Evolutionary conservation across 768 basidiomycete genomes (phyloP).

Genomic region (Cubamyces sp.): DNA sequence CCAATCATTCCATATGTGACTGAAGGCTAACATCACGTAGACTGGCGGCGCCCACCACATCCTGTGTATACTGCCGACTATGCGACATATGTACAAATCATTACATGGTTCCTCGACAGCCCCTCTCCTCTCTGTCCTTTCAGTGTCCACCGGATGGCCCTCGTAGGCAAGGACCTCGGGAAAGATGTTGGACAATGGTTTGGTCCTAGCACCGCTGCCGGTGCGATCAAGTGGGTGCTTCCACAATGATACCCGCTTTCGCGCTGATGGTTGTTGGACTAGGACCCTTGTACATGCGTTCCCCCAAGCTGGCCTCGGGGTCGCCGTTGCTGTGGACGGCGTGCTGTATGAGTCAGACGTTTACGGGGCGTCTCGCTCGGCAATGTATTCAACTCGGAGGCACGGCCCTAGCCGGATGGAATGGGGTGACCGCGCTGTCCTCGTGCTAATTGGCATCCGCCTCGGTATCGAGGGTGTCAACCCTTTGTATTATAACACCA

Average conservation of each 20-base stretch:
- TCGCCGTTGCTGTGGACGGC: slow-evolving; percentile 82
- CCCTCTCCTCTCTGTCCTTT: slow-evolving; percentile 86
- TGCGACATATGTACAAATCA: slow-evolving; percentile 85
- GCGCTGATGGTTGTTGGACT: slow-evolving; percentile 3
- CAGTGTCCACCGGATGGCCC: slow-evolving; percentile 94
- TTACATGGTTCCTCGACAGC: slow-evolving; percentile 95
- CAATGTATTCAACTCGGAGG: slow-evolving; percentile 23
- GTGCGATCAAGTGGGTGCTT: slow-evolving; percentile 78
- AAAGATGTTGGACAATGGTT: slow-evolving; percentile 98
- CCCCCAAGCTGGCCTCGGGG: slow-evolving; percentile 79
- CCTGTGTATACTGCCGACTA: slow-evolving; percentile 65
- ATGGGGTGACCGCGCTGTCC: slow-evolving; percentile 87
- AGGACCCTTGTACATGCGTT: slow-evolving; percentile 80
- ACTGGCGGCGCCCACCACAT: slow-evolving; percentile 81
- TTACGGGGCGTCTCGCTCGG: slow-evolving; percentile 65
- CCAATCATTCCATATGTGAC: background rate
- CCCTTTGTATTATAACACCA: slow-evolving; percentile 89
- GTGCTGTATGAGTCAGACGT: slow-evolving; percentile 85
- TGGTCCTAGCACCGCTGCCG: slow-evolving; percentile 96
- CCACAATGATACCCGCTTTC: background rate
- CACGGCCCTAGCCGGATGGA: slow-evolving; percentile 24
- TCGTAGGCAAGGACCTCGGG: slow-evolving; percentile 92
- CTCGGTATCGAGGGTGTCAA: slow-evolving; percentile 93
- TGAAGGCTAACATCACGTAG: slow-evolving; percentile 43
- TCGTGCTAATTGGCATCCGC: slow-evolving; percentile 84